Base-by-base conservation (phyloP, 768 basidiomycete species). In the Crucibulum laeve region DNA sequence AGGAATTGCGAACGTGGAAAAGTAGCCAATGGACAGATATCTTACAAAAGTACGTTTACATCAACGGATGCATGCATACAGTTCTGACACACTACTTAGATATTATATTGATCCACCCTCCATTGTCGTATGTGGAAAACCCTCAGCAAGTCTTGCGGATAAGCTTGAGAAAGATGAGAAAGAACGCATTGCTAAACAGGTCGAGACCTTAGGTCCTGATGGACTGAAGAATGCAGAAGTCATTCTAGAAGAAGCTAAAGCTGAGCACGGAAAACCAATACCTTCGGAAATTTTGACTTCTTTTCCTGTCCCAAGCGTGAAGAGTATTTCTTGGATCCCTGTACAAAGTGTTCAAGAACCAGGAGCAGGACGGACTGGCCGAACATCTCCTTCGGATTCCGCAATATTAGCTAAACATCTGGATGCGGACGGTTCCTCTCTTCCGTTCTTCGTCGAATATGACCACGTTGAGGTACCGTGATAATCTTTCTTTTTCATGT, bases 401-500 rank as follows among this genome's bases (percentile, higher is more conserved):
- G 62, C 66, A 5, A 68, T 70, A 5, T 69, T 96, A 17, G 69
- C 74, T 44, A 69, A 70, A 45, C 78, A 87, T 55, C 69, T 99
- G 19, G 70, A 78, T 41, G 59, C 66, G 2, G 92, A 96, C 51
- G 85, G 84, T 3, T 58, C 71, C 2, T 59, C 75, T 3, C 59
- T 94, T 25, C 82, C 95, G 4, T 94, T 92, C 67, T 94, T 93
- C 59, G 80, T 95, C 7, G 86, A 96, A 56, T 99, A 91, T 56
- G 88, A 96, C 54, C 90, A 94, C 61, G 91, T 95, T 38, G 79
- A 91, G 70, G 93, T 88, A 38, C 32, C 64, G 17, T 19, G 17
- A 25, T 43, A 21, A 44, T 41, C 25, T 38, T 35, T 39, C 32
- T 6, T 44, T n/a, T 14, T 30, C 30, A 45, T 33, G 10, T 23